These are phyloP conservation scores for Ophiocordyceps robertsii DNA, from an alignment of 2,329 filamentous ascomycete genomes.

Conservation along the genomic window DNA sequence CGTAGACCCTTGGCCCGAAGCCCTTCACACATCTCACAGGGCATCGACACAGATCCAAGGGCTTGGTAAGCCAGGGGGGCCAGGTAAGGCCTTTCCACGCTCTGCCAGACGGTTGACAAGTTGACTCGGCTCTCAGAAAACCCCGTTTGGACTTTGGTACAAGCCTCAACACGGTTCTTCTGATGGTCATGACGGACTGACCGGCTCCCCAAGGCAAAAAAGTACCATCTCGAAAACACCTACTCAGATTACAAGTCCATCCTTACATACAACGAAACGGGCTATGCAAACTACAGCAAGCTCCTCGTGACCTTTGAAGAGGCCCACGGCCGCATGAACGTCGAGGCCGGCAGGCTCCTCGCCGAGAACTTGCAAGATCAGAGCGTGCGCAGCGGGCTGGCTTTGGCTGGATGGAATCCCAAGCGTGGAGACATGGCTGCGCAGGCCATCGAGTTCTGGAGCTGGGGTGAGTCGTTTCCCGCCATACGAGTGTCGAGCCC, in stretches of 20 bases:
- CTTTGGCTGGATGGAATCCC: conserved; percentile 49
- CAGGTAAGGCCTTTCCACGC: conserved; percentile 6
- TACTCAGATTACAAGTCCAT: conserved; percentile 47
- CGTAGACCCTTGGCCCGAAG: neutral
- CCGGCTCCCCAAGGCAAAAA: conserved; percentile 28
- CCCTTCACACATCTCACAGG: conserved; percentile 1
- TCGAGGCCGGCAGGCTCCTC: conserved; percentile 43
- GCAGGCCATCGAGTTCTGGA: conserved; percentile 48
- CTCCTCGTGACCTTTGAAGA: conserved; percentile 37
- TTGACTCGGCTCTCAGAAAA: conserved; percentile 26
- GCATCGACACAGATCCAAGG: conserved; percentile 11
- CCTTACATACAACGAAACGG: conserved; percentile 45
- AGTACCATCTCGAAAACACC: conserved; percentile 40
- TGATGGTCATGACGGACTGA: neutral
- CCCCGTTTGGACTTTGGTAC: conserved; percentile 44
- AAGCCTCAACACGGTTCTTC: neutral
- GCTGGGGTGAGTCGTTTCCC: conserved; percentile 22
- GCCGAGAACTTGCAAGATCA: conserved; percentile 47
- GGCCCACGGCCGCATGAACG: conserved; percentile 28
- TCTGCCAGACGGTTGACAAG: neutral
- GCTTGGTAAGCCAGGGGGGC: conserved; percentile 9
- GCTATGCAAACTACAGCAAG: conserved; percentile 33
- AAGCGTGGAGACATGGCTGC: conserved; percentile 35
- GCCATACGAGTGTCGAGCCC: no score
- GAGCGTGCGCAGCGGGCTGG: conserved; percentile 43